Evolutionary conservation across 1,284 basidiomycete genomes (phyloP).

Genomic region (Kwoniella shivajii): DNA sequence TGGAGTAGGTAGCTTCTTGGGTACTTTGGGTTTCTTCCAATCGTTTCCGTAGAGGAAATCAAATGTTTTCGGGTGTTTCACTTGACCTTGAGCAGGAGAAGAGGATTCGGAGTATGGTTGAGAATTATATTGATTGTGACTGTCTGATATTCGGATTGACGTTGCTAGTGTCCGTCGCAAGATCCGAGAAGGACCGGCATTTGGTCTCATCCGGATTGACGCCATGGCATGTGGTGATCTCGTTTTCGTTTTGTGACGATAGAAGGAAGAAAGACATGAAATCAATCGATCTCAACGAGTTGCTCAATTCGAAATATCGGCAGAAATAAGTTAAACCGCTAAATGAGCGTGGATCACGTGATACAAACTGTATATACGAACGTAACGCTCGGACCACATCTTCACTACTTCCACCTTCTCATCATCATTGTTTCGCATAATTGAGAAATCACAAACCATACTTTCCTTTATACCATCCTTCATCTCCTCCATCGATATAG

Average conservation of each 20-base stretch:
- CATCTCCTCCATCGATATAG: constrained; percentile 1
- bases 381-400: too few relatives aligned
- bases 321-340: too few relatives aligned
- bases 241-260: too few relatives aligned
- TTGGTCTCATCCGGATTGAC: neutral
- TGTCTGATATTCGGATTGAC: neutral
- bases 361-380: too few relatives aligned
- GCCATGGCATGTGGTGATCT: neutral
- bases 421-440: too few relatives aligned
- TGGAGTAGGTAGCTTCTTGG: constrained; percentile 8
- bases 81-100: neutral
- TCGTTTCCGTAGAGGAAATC: constrained; percentile 12
- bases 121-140: neutral
- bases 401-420: too few relatives aligned
- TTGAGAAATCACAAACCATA: too few relatives aligned
- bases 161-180: neutral
- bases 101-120: neutral
- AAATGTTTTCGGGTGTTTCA: neutral
- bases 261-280: too few relatives aligned
- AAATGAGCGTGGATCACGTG: too few relatives aligned
- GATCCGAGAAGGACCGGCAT: neutral
- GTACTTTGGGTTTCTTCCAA: constrained; percentile 13
- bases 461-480: too few relatives aligned
- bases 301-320: too few relatives aligned
- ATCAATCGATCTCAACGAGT: too few relatives aligned